Evolutionary conservation across 2,329 filamentous ascomycete species (phyloP).

Genomic region (Chrysoporthe deuterocubensis): DNA sequence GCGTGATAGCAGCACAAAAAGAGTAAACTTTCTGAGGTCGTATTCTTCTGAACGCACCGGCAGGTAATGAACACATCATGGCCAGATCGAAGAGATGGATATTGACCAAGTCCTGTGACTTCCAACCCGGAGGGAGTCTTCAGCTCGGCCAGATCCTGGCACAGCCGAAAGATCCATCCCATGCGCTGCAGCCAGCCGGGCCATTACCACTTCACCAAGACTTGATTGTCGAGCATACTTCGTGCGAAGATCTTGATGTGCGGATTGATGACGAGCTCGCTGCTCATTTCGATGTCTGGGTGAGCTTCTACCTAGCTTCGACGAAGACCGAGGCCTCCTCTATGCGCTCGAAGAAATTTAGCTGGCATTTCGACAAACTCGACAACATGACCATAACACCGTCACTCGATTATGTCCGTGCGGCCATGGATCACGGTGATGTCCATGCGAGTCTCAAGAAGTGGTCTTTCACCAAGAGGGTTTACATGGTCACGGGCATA

Average conservation of each 20-base stretch:
- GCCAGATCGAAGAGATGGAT: neutral
- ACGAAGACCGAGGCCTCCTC: neutral
- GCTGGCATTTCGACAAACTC: constrained; percentile 2
- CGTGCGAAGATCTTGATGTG: neutral
- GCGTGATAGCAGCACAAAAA: neutral
- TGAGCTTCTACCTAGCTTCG: neutral
- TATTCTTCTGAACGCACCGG: neutral
- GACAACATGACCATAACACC: neutral
- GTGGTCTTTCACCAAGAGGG: neutral
- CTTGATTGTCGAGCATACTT: neutral
- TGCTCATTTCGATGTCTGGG: neutral
- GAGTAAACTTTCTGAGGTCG: neutral
- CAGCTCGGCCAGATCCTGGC: neutral
- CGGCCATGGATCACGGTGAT: neutral
- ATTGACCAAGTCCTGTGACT: neutral
- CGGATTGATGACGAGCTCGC: neutral
- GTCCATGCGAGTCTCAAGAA: neutral
- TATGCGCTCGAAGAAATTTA: neutral
- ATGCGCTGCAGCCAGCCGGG: neutral
- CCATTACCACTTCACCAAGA: neutral
- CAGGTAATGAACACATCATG: neutral
- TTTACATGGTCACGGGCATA: neutral
- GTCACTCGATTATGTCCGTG: neutral
- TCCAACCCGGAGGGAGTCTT: neutral
- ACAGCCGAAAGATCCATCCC: neutral